Evolutionary conservation across 2,329 filamentous ascomycete genomes (phyloP), one percentile per base, ranked within the genome.

Genomic region (Aspergillus hortae): DNA sequence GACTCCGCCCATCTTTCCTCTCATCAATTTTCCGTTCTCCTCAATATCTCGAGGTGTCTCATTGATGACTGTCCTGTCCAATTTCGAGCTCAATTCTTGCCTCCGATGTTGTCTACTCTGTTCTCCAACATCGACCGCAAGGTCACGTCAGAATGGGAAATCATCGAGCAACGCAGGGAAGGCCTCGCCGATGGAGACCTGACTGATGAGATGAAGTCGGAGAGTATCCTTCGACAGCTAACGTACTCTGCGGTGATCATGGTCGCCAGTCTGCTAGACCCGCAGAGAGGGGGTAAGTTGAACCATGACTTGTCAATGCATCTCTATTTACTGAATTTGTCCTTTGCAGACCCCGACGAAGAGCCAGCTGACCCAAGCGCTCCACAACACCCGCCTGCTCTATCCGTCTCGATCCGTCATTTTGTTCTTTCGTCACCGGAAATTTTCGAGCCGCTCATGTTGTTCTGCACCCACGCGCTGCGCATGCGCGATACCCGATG

Each of bases 141-240:
- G 73, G 89, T 97, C 57, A 88, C 84, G 32, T 79, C 82, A 0
- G 92, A 97, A 68, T 99, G 94, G 94, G 83, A 87, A 55, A 83
- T 84, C 58, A 84, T 96, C 52, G 83, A 86, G 54, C 62, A 78
- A 67, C 61, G 73, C 63, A 65, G 76, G 65, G 75, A 84, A 11
- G 80, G 82, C 40, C 81, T 86, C 1, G 86, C 86, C 3, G 86
- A 86, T 17, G 90, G 92, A 50, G 89, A 89, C 54, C 75, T 99
- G 48, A 89, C 89, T 1, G 91, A 96, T 60, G 94, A 99, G 74
- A 99, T 99, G 94, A 96, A 96, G 72, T 87, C 90, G 6, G 94
- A 99, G 70, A 97, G 92, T 65, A 95, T 99, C 27, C 76, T 99
- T 43, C 85, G 94, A 17, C 91, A 96, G 68, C 80, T 97, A 46